Evolutionary conservation across 768 basidiomycete species (phyloP), one percentile per base, ranked within the genome.

Genomic region (Gymnopilus junonius): DNA sequence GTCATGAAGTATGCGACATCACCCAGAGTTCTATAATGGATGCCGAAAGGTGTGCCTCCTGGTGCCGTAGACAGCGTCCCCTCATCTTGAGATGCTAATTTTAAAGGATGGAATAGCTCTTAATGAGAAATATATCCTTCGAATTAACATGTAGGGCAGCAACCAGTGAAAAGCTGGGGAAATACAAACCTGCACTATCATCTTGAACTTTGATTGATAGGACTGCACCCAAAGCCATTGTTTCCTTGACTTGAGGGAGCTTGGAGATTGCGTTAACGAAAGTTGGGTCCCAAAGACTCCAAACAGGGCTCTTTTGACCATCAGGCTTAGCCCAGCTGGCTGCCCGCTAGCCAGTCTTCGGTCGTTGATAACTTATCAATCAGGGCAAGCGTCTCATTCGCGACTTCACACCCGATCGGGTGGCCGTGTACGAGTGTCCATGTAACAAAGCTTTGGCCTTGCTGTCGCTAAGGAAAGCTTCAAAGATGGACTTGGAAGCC

Each of bases 381-480:
- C 62, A 91, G 77, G 34, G 85, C 79, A 42, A 98, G 79, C 3
- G 95, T 86, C 75, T 89, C 86, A 67, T 90, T 89, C 0, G 97
- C 97, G 12, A 97, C 93, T 65, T 92, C 90, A 75, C 97, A 98
- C 0, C 95, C 97, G 39, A 97, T 83, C 0, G 97, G 87, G 73
- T 97, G 93, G 97, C 97, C 0, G 94, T 97, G 74, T 99, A 99
- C 60, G 92, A 94, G 74, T 99, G 97, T 0, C 97, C 97, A 64
- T 99, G 97, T 2, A 98, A 79, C 14, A 99, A 79, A 15, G 97
- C 95, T 64, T 92, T 86, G n/a, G 82, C 83, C 74, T 98, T 98
- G 35, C 81, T 82, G 34, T 85, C 82, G 34, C 92, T 85, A 37
- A 84, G 76, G 77, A 98, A 98, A 0, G 92, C 87, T 21, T 84